Conservation (phyloP, 2,329 filamentous ascomycete genomes). For the Emericellopsis atlantica region DNA sequence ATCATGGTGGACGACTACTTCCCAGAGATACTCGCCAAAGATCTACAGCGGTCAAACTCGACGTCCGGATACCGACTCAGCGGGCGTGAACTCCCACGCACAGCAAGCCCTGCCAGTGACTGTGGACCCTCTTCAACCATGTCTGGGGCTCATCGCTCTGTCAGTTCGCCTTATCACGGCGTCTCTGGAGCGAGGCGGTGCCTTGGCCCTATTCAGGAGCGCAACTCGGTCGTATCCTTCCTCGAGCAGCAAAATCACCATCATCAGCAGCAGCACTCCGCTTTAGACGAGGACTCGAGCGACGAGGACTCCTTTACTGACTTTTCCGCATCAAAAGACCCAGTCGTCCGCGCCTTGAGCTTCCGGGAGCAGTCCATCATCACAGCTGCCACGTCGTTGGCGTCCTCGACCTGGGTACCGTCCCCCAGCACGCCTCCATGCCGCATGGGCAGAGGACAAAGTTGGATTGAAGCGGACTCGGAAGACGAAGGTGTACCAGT, state of each 20-base stretch:
- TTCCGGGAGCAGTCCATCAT: constrained; percentile 20
- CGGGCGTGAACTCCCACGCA: too few species aligned
- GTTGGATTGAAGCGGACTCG: constrained; percentile 24
- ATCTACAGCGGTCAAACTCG: constrained; percentile 34
- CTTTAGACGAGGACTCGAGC: constrained; percentile 13
- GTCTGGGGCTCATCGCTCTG: constrained; percentile 7
- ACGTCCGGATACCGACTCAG: constrained; percentile 19
- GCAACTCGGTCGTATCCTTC: constrained; percentile 21
- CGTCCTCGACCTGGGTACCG: constrained; percentile 13
- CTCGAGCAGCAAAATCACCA: constrained; percentile 10
- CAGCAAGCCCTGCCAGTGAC: constrained; percentile 5
- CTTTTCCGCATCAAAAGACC: constrained; percentile 16
- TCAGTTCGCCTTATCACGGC: constrained; percentile 14
- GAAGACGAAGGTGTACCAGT: constrained; percentile 11
- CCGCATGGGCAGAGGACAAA: constrained; percentile 12
- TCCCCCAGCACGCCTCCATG: constrained; percentile 12
- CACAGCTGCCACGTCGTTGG: constrained; percentile 22
- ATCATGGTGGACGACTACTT: constrained; percentile 28
- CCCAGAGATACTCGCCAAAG: constrained; percentile 41
- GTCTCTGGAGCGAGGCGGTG: constrained; percentile 15
- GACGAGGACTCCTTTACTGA: constrained; percentile 18
- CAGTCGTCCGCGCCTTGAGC: constrained; percentile 18
- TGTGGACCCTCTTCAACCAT: constrained; percentile 6
- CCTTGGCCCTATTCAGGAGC: constrained; percentile 22
- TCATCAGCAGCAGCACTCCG: background rate